phyloP scores from a whole-genome alignment of 164 flowering plant genomes.

The Berberis thunbergii region DNA sequence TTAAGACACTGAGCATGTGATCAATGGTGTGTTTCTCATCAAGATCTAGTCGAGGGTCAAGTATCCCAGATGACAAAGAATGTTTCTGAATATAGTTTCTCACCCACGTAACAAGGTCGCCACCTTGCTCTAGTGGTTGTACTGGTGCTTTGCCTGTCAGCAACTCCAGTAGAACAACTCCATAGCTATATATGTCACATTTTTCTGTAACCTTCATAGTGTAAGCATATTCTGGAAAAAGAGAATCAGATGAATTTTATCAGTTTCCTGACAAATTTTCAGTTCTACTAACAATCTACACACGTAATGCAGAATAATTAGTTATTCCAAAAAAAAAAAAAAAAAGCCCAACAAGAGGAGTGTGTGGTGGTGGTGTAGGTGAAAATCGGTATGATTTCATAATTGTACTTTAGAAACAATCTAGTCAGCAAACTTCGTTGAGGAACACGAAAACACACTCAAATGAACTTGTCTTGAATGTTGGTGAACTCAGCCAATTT shows the following conservation, averaged over 20 bases:
- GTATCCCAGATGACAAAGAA: conserved; percentile 50
- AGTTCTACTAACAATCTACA: too few relatives aligned
- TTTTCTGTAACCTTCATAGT: conserved; percentile 96
- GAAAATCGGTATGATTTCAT: too few relatives aligned
- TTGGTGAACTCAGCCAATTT: too few relatives aligned
- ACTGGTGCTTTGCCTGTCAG: conserved; percentile 87
- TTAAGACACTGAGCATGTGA: conserved; percentile 76
- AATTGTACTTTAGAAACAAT: too few relatives aligned
- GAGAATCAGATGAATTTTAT: conserved; percentile 1
- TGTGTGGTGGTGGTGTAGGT: too few relatives aligned
- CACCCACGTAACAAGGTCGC: conserved; percentile 80
- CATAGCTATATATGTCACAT: conserved; percentile 91
- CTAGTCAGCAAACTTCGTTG: too few relatives aligned
- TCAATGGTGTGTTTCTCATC: conserved; percentile 32
- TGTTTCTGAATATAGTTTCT: conserved; percentile 45
- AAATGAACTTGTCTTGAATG: too few relatives aligned
- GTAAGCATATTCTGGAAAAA: conserved; percentile 82
- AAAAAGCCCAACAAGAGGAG: too few relatives aligned
- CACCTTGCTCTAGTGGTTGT: conserved; percentile 82
- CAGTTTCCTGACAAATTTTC: neutral
- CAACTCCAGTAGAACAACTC: conserved; percentile 90
- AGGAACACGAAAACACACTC: too few relatives aligned
- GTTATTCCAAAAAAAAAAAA: too few relatives aligned
- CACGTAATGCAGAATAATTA: too few relatives aligned
- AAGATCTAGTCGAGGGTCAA: conserved; percentile 55